Percentiles rank a stretch among this genome's conserved stretches.
Conservation (phyloP, 495 filamentous ascomycete species). For the Thermothielavioides terrestris region DNA sequence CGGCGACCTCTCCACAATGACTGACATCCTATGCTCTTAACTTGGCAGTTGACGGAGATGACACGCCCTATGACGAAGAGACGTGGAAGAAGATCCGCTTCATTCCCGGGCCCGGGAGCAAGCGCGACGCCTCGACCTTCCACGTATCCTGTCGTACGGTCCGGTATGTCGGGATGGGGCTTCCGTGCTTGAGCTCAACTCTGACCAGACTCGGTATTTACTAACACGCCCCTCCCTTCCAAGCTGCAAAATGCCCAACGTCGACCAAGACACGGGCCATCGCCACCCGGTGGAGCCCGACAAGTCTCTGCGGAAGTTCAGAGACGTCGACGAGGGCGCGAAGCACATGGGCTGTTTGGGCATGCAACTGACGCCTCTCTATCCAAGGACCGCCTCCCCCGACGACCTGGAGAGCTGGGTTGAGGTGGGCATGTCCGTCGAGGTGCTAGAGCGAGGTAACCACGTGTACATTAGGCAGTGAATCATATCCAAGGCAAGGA, state of each 20-base stretch:
- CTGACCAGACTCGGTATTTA: conserved; percentile 5
- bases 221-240: neutral
- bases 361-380: conserved; percentile 70
- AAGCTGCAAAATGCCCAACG: conserved; percentile 78
- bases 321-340: conserved; percentile 67
- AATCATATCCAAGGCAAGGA: neutral
- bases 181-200: neutral
- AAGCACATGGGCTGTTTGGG: conserved; percentile 65
- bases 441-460: conserved; percentile 29
- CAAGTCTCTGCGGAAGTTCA: conserved; percentile 56
- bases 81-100: conserved; percentile 68
- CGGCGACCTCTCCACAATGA: neutral
- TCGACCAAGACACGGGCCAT: conserved; percentile 64
- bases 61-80: conserved; percentile 52
- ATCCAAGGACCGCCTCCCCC: conserved; percentile 18
- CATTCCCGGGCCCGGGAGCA: conserved; percentile 30
- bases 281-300: conserved; percentile 67
- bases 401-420: conserved; percentile 32
- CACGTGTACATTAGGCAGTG: conserved; percentile 36
- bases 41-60: conserved; percentile 32
- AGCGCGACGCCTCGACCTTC: conserved; percentile 27
- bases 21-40: conserved; percentile 14
- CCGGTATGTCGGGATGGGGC: conserved; percentile 36
- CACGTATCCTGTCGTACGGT: conserved; percentile 64
- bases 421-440: conserved; percentile 37